phyloP scores from a whole-genome alignment of 495 filamentous ascomycete species.

The Aspergillus affinis region DNA sequence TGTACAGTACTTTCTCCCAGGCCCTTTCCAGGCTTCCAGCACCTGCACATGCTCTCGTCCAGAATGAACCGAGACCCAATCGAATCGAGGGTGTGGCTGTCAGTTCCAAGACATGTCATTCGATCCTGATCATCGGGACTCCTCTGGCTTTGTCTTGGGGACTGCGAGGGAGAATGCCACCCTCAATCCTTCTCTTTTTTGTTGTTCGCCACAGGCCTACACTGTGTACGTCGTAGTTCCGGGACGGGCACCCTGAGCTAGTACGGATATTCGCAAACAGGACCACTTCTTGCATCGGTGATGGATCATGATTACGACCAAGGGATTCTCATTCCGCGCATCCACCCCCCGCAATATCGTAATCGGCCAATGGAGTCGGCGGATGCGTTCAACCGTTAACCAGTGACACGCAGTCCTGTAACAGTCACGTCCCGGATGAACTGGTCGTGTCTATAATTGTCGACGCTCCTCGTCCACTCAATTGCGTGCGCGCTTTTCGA shows the following conservation, averaged over 20 bases:
- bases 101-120: not conserved
- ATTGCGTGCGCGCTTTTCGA: not conserved
- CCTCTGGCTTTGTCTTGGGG: constrained; percentile 1
- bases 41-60: not conserved
- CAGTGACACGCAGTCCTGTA: constrained; percentile 4
- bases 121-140: not conserved
- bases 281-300: not conserved
- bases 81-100: not conserved
- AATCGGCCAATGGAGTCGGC: not conserved
- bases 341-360: not conserved
- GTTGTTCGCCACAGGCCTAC: too few relatives aligned
- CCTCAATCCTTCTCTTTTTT: not conserved
- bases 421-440: not conserved
- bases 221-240: too few relatives aligned
- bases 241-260: not conserved
- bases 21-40: not conserved
- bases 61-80: constrained; percentile 1
- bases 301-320: not conserved
- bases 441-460: constrained; percentile 5
- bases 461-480: constrained; percentile 3
- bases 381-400: constrained; percentile 10
- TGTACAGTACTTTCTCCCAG: not conserved
- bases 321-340: not conserved
- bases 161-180: not conserved
- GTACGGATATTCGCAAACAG: not conserved